Percentiles rank a stretch among this genome's conserved stretches.
Conservation (phyloP, 371 early-diverging fungal species). For the Batrachochytrium dendrobatidis region DNA sequence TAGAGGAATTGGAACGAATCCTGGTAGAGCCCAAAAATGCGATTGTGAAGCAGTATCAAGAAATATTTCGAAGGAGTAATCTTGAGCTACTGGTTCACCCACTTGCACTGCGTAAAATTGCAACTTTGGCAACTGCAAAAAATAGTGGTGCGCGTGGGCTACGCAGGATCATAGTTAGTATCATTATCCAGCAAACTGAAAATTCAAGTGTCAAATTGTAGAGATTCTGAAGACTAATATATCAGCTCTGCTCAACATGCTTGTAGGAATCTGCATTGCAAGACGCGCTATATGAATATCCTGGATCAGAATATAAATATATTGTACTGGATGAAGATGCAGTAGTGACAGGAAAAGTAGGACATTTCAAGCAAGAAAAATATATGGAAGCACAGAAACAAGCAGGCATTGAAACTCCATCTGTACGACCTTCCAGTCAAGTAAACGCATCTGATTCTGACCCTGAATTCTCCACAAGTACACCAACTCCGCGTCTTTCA, state of each 20-base stretch:
- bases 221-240: neutral
- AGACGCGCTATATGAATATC: conserved; percentile 20
- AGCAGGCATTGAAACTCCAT: neutral
- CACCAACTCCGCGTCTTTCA: too few species aligned
- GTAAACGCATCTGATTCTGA: too few species aligned
- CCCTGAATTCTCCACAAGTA: too few species aligned
- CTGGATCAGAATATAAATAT: conserved; percentile 15
- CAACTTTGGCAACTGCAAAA: conserved; percentile 66
- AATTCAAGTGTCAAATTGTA: neutral
- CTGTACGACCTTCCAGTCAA: too few species aligned
- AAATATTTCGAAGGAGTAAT: conserved; percentile 60
- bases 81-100: conserved; percentile 62
- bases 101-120: conserved; percentile 61
- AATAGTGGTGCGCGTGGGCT: conserved; percentile 87
- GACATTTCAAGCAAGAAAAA: neutral
- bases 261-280: conserved; percentile 18
- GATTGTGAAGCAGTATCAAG: conserved; percentile 73
- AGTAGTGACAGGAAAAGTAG: neutral
- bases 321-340: conserved; percentile 16
- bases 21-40: conserved; percentile 81
- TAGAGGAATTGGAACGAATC: conserved; percentile 67
- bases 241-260: neutral
- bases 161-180: conserved; percentile 63
- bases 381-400: neutral
- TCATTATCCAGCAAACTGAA: conserved; percentile 6